Percentiles rank a stretch among this genome's conserved stretches.
Conservation (phyloP, 345 rosid species). For the Geranium brycei region DNA sequence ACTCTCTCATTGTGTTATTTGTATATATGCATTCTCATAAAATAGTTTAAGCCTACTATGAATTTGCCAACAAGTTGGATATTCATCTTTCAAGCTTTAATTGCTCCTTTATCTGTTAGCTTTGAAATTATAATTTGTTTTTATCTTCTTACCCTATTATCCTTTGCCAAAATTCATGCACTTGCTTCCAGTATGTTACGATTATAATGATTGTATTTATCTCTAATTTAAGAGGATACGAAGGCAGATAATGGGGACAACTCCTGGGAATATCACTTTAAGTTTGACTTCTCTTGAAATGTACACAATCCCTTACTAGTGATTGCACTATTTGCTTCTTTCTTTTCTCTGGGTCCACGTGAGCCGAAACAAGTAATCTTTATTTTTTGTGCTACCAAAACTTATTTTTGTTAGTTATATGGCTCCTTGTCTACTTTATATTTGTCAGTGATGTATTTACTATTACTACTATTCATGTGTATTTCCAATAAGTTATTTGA, state of each 20-base stretch:
- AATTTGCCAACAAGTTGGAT: neutral
- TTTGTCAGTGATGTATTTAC: neutral
- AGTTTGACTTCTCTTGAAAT: slow-evolving; percentile 39
- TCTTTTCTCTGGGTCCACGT: slow-evolving; percentile 31
- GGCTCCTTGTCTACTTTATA: neutral
- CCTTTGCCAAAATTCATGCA: neutral
- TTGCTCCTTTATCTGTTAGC: too few relatives aligned
- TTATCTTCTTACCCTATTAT: neutral
- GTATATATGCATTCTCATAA: too few relatives aligned
- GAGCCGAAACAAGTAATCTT: slow-evolving; percentile 55
- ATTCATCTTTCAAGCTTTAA: neutral
- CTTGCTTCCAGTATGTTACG: neutral
- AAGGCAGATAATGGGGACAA: slow-evolving; percentile 40
- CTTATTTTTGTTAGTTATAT: neutral
- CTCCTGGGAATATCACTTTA: slow-evolving; percentile 35
- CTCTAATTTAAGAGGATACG: slow-evolving; percentile 50
- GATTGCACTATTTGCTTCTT: slow-evolving; percentile 35
- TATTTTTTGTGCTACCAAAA: neutral
- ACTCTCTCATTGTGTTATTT: neutral
- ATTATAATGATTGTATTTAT: slow-evolving; percentile 6
- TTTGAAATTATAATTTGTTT: neutral
- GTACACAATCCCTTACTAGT: slow-evolving; percentile 39
- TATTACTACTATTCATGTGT: neutral
- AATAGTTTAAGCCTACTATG: too few relatives aligned
- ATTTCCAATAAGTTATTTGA: neutral